Evolutionary conservation across 805 yeast species (phyloP).

Genomic region (Candida adriatica): DNA sequence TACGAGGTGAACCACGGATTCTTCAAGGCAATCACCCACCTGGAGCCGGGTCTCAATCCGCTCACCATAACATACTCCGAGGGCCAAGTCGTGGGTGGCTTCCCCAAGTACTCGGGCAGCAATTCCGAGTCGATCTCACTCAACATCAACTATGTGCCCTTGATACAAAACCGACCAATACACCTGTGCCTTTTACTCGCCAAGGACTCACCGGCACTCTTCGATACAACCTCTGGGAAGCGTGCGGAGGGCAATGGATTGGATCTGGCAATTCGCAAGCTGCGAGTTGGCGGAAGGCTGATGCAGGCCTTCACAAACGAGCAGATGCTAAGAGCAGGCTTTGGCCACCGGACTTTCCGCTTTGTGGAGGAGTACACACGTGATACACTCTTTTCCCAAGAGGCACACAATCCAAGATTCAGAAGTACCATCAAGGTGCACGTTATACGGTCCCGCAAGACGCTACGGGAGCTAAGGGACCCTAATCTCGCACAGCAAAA

Average conservation of each 20-base stretch:
- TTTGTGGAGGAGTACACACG: slow-evolving; percentile 59
- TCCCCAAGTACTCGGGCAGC: slow-evolving; percentile 12
- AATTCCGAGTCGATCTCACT: slow-evolving; percentile 18
- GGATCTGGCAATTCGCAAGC: slow-evolving; percentile 62
- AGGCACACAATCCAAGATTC: slow-evolving; percentile 23
- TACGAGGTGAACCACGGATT: slow-evolving; percentile 63
- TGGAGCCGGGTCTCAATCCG: slow-evolving; percentile 62
- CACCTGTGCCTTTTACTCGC: slow-evolving; percentile 76
- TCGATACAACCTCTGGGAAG: slow-evolving; percentile 60
- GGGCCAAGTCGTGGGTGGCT: slow-evolving; percentile 30
- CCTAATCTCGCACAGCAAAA: slow-evolving; percentile 87
- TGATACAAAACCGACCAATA: slow-evolving; percentile 64
- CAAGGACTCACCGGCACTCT: slow-evolving; percentile 61
- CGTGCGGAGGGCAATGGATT: slow-evolving; percentile 55
- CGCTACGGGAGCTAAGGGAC: slow-evolving; percentile 67
- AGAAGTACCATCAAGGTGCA: slow-evolving; percentile 74
- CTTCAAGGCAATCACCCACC: slow-evolving; percentile 70
- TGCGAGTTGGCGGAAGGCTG: slow-evolving; percentile 76
- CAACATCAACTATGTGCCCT: slow-evolving; percentile 44
- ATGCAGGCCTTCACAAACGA: slow-evolving; percentile 92
- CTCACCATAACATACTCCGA: slow-evolving; percentile 44
- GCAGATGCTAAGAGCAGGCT: slow-evolving; percentile 73
- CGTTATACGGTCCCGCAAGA: slow-evolving; percentile 56
- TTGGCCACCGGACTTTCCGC: slow-evolving; percentile 72
- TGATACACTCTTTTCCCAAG: slow-evolving; percentile 47